Conservation (phyloP, 2,329 filamentous ascomycete species). For the Furcasterigmium furcatum region DNA sequence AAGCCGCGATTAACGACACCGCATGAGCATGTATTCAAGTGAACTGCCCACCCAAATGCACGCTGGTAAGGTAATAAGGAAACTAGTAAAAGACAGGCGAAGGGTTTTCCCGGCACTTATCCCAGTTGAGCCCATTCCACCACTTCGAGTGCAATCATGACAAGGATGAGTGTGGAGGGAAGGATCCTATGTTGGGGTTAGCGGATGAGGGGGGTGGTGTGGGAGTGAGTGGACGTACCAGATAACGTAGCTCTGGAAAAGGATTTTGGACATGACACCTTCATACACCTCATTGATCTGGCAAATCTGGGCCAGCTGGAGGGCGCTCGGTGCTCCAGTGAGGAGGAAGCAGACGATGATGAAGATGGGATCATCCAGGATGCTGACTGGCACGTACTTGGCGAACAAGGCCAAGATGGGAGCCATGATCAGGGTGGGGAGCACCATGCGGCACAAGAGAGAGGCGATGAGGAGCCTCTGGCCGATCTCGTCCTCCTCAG, state of each 20-base stretch:
- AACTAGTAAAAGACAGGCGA: neutral
- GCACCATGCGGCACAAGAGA: slow-evolving; percentile 83
- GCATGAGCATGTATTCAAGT: too few species aligned
- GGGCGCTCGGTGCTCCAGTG: slow-evolving; percentile 85
- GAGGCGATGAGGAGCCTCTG: slow-evolving; percentile 82
- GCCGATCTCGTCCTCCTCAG: slow-evolving; percentile 66
- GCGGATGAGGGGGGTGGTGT: slow-evolving; percentile 4
- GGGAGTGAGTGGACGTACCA: slow-evolving; percentile 59
- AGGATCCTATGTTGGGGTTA: slow-evolving; percentile 65
- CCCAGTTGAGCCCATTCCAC: slow-evolving; percentile 75
- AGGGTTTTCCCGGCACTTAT: slow-evolving; percentile 9
- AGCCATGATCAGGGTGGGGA: slow-evolving; percentile 90
- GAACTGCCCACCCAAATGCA: neutral
- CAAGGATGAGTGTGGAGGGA: slow-evolving; percentile 84
- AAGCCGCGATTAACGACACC: too few species aligned
- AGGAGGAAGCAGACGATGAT: slow-evolving; percentile 97
- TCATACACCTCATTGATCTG: slow-evolving; percentile 98
- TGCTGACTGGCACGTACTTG: slow-evolving; percentile 89
- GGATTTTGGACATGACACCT: slow-evolving; percentile 84
- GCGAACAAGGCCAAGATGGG: slow-evolving; percentile 82
- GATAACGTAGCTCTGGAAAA: slow-evolving; percentile 96
- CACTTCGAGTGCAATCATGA: slow-evolving; percentile 88
- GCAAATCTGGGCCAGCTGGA: slow-evolving; percentile 96
- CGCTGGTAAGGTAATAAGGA: neutral
- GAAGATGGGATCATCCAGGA: slow-evolving; percentile 96